Percentiles rank a stretch among this genome's conserved stretches.
Conservation (phyloP, 371 early-diverging fungal species). For the Nosema muscidifuracis region DNA sequence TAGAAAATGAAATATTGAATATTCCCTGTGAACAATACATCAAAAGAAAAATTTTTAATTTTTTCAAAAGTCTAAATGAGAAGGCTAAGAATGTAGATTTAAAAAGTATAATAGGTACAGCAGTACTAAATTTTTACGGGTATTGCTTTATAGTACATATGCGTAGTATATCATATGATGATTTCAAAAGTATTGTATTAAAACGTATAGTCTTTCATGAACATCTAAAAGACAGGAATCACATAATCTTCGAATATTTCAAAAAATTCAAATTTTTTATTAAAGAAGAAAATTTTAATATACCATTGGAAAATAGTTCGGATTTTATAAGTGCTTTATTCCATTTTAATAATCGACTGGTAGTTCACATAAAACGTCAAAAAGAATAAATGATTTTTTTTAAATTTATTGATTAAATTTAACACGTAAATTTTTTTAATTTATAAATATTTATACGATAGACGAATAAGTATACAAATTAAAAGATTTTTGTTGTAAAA, state of each 20-base stretch:
- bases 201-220: slow-evolving; percentile 11
- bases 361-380: slow-evolving; percentile 1
- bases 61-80: slow-evolving; percentile 14
- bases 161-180: neutral
- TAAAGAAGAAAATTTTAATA: slow-evolving; percentile 5
- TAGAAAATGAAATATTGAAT: neutral
- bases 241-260: slow-evolving; percentile 16
- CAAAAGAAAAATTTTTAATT: slow-evolving; percentile 13
- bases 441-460: too few relatives aligned
- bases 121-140: slow-evolving; percentile 18
- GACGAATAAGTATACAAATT: too few relatives aligned
- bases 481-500: too few relatives aligned
- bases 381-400: too few relatives aligned
- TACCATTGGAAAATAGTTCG: slow-evolving; percentile 23
- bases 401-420: too few relatives aligned
- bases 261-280: slow-evolving; percentile 25
- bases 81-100: neutral
- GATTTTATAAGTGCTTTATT: slow-evolving; percentile 18
- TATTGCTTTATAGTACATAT: slow-evolving; percentile 15
- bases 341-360: slow-evolving; percentile 21
- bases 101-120: slow-evolving; percentile 15
- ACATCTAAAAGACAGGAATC: neutral
- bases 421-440: too few relatives aligned
- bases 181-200: slow-evolving; percentile 17
- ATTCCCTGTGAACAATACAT: slow-evolving; percentile 25